Base-by-base conservation (phyloP, 2,329 filamentous ascomycete genomes). In the Exophiala sideris region DNA sequence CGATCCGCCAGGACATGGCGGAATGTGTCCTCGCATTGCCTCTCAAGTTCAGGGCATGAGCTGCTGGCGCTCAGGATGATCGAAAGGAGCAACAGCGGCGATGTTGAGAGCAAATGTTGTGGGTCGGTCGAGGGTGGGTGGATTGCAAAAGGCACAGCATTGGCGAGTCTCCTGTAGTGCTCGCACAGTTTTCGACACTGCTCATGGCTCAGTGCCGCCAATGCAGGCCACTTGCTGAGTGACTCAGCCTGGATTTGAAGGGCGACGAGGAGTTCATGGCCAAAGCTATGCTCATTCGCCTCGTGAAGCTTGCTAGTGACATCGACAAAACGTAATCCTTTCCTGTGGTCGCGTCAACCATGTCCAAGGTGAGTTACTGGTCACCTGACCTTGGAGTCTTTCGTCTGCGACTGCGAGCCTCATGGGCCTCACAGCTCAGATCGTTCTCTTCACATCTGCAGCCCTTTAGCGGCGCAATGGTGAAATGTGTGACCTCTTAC, bases 1-100 rank as follows among this genome's bases (percentile, higher is more conserved):
- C 80, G 83, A 41, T 55, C 49, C 12, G 57, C 57, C 4, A 60
- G 48, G 20, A 52, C 48, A 39, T 50, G 50, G 1, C 50, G 51
- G 48, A 56, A 59, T 10, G 51, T 16, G 10, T 48, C 34, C 10
- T 52, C 53, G 6, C 49, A 46, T 44, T 59, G 46, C 12, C 24
- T 40, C 39, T 59, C 49, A n/a, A 59, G 38, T 0, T 54, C 34
- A 0, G 16, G 36, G 20, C 45, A 33, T 3, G 41, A 35, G 35
- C 53, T 59, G 47, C 53, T 54, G 11, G 47, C 57, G 0, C 36
- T 56, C 35, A 59, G 42, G 8, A 59, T 45, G 5, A 53, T 35
- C 2, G 53, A 45, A 4, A 59, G 36, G 1, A 56, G 42, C 3
- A 59, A 32, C 7, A 56, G 10, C 2, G 57, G 57, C 11, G n/a